A percentile compares a stretch with the other conserved stretches of the same genome.
These are phyloP conservation scores for Paraphoma sp. DNA, from an alignment of 2,329 filamentous ascomycete species.

Conservation along the genomic window DNA sequence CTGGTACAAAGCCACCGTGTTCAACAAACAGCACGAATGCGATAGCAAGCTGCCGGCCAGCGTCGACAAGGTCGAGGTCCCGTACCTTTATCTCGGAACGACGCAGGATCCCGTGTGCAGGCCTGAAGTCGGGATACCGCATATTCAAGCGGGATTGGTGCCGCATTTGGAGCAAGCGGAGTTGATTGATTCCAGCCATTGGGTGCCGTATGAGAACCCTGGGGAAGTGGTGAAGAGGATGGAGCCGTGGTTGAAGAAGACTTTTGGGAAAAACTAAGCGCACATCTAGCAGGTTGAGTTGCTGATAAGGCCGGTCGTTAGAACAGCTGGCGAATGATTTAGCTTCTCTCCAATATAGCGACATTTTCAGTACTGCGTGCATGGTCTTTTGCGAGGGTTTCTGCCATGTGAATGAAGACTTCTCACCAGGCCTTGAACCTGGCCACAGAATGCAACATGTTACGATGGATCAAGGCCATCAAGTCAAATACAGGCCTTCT, in stretches of 20 bases:
- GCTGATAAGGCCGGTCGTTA: too few species aligned
- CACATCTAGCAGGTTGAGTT: too few species aligned
- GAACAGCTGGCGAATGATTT: too few species aligned
- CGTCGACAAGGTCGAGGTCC: constrained; percentile 40
- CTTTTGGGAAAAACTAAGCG: constrained; percentile 2
- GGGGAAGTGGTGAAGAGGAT: constrained; percentile 32
- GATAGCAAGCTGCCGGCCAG: constrained; percentile 32
- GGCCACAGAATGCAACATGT: too few species aligned
- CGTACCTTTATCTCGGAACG: constrained; percentile 45
- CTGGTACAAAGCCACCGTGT: constrained; percentile 44
- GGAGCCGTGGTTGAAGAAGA: constrained; percentile 25
- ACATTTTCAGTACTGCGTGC: too few species aligned
- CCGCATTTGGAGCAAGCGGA: constrained; percentile 40
- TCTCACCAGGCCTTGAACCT: too few species aligned
- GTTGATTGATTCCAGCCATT: constrained; percentile 45
- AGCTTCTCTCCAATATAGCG: too few species aligned
- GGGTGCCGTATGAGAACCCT: constrained; percentile 45
- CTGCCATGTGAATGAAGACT: too few species aligned
- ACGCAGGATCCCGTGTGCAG: constrained; percentile 45
- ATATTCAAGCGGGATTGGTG: constrained; percentile 33
- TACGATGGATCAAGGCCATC: too few species aligned
- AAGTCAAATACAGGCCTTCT: too few species aligned
- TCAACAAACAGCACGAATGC: constrained; percentile 32
- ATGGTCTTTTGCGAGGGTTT: too few species aligned
- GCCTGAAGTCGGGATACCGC: constrained; percentile 36